Percentiles rank a stretch among this genome's conserved stretches.
These are phyloP conservation scores for Neurospora sp. DNA, from an alignment of 495 filamentous ascomycete species.

Conservation along the genomic window DNA sequence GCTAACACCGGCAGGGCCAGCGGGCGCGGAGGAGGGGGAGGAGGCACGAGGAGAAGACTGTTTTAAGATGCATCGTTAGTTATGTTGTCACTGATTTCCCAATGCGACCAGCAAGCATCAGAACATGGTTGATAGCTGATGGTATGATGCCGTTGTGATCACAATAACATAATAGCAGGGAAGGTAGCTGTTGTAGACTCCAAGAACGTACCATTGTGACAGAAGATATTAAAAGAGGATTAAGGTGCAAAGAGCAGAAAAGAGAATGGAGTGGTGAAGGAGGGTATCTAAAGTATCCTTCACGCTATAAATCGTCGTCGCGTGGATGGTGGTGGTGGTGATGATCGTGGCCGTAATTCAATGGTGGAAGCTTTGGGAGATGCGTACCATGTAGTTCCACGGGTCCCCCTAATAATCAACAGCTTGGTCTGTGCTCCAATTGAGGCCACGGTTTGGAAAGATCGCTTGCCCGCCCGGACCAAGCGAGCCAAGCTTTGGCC, in stretches of 20 bases:
- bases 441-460: slow-evolving; percentile 29
- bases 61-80: neutral
- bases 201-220: slow-evolving; percentile 17
- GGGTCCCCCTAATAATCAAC: slow-evolving; percentile 14
- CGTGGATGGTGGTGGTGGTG: slow-evolving; percentile 1
- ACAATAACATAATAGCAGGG: neutral
- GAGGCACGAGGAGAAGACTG: slow-evolving; percentile 68
- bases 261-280: slow-evolving; percentile 15
- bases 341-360: neutral
- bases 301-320: neutral
- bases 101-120: neutral
- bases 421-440: slow-evolving; percentile 21
- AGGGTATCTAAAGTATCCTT: slow-evolving; percentile 1
- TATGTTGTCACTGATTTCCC: neutral
- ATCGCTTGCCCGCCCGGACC: neutral
- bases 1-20: slow-evolving; percentile 46
- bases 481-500: neutral
- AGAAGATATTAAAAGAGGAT: slow-evolving; percentile 17
- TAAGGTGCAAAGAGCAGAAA: slow-evolving; percentile 9
- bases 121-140: neutral
- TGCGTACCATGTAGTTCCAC: slow-evolving; percentile 3
- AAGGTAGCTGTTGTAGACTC: neutral
- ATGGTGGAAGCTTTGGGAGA: slow-evolving; percentile 9
- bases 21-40: slow-evolving; percentile 47
- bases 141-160: neutral